A percentile compares a stretch with the other conserved stretches of the same genome.
Conservation (phyloP, 2,329 filamentous ascomycete species). For the Pestalotiopsis sp. region DNA sequence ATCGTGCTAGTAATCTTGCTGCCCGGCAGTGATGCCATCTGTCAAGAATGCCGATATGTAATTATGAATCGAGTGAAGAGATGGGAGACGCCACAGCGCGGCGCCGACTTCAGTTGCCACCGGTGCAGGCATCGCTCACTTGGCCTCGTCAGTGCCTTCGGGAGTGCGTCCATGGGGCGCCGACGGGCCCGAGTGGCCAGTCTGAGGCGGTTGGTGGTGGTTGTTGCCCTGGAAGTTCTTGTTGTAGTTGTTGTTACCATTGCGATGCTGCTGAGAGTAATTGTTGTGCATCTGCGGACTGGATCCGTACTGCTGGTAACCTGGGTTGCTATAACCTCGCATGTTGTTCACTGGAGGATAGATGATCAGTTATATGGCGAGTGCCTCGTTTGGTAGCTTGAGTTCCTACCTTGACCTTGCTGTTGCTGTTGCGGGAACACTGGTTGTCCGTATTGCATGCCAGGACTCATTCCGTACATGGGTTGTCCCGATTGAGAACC, state of each 20-base stretch:
- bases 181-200: constrained; percentile 36
- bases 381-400: constrained; percentile 20
- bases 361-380: constrained; percentile 38
- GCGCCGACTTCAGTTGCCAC: constrained; percentile 26
- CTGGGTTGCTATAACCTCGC: constrained; percentile 62
- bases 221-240: constrained; percentile 54
- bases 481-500: constrained; percentile 89
- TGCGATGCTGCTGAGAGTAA: constrained; percentile 62
- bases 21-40: constrained; percentile 1
- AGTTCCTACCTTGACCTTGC: constrained; percentile 72
- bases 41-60: neutral
- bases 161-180: constrained; percentile 36
- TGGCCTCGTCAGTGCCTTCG: constrained; percentile 48
- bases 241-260: constrained; percentile 51
- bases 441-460: constrained; percentile 74
- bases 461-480: constrained; percentile 76
- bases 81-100: constrained; percentile 30
- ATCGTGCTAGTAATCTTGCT: constrained; percentile 1
- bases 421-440: constrained; percentile 67
- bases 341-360: constrained; percentile 57
- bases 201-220: constrained; percentile 40
- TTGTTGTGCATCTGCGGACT: constrained; percentile 66
- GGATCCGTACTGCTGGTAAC: constrained; percentile 65
- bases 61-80: constrained; percentile 24
- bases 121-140: constrained; percentile 34